These are phyloP conservation scores for Blastomyces gilchristii DNA, from an alignment of 2,329 filamentous ascomycete species.

Conservation along the genomic window DNA sequence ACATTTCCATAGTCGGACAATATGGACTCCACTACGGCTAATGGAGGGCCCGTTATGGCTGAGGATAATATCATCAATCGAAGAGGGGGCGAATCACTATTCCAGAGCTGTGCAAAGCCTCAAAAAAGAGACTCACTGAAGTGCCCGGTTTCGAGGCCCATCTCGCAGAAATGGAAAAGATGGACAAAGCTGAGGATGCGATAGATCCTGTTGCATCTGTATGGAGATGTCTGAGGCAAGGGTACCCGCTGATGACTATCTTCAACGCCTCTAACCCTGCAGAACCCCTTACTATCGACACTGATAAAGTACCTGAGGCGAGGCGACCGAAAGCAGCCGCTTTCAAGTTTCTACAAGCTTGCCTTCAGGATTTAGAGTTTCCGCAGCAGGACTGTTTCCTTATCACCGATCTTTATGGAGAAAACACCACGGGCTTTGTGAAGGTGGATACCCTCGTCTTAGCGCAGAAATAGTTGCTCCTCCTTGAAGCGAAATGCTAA, in stretches of 20 bases:
- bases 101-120: slow-evolving; percentile 85
- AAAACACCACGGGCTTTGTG: slow-evolving; percentile 93
- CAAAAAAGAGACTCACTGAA: slow-evolving; percentile 64
- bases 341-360: slow-evolving; percentile 87
- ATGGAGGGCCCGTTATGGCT: slow-evolving; percentile 43
- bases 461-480: not conserved
- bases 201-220: slow-evolving; percentile 80
- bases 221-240: slow-evolving; percentile 77
- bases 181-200: slow-evolving; percentile 50
- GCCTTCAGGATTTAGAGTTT: slow-evolving; percentile 70
- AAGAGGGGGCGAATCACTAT: slow-evolving; percentile 87
- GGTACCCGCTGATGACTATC: slow-evolving; percentile 73
- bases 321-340: slow-evolving; percentile 79
- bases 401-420: slow-evolving; percentile 80
- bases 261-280: slow-evolving; percentile 75
- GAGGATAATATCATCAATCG: slow-evolving; percentile 96
- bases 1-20: slow-evolving; percentile 8
- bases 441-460: slow-evolving; percentile 49
- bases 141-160: slow-evolving; percentile 75
- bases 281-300: slow-evolving; percentile 57
- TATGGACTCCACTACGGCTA: slow-evolving; percentile 28
- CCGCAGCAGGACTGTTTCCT: slow-evolving; percentile 78
- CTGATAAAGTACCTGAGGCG: slow-evolving; percentile 51
- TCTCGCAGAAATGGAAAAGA: slow-evolving; percentile 60
- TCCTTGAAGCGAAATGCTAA: not conserved